Conservation (phyloP, 352 stramenopile species). For the Poterioochromonas sp. region DNA sequence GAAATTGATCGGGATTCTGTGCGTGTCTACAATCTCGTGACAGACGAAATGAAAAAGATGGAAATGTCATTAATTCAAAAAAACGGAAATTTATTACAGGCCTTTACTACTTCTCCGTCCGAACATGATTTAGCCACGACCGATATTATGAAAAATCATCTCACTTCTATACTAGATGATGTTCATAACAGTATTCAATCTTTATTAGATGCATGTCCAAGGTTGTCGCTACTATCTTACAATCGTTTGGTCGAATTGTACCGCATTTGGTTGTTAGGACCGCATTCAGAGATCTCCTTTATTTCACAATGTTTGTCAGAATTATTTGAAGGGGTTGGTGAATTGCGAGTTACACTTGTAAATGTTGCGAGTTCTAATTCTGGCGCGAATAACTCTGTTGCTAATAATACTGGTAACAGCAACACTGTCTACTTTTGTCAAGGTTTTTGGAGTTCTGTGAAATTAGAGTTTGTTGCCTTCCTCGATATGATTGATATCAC, state of each 20-base stretch:
- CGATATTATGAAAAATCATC: background rate
- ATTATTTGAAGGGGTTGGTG: constrained; percentile 31
- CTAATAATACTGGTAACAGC: too few relatives aligned
- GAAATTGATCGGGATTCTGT: constrained; percentile 28
- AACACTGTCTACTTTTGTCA: background rate
- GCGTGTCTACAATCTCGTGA: constrained; percentile 6
- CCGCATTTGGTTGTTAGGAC: constrained; percentile 5
- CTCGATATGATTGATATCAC: background rate
- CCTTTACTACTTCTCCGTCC: background rate
- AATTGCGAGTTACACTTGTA: background rate
- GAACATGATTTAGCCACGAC: constrained; percentile 26
- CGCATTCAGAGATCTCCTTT: background rate
- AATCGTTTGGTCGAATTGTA: background rate
- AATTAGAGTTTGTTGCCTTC: constrained; percentile 10
- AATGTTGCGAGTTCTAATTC: too few relatives aligned
- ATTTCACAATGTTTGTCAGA: background rate
- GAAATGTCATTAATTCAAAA: background rate
- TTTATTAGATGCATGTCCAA: constrained; percentile 17
- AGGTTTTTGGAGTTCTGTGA: constrained; percentile 22
- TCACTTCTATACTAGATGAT: background rate
- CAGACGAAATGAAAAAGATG: constrained; percentile 32
- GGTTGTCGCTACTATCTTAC: constrained; percentile 25
- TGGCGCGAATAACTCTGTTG: too few relatives aligned
- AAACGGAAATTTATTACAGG: background rate
- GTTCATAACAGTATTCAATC: constrained; percentile 12